phyloP scores from a whole-genome alignment of 202 grass and related monocot species.

The Elaeis oleifera region DNA sequence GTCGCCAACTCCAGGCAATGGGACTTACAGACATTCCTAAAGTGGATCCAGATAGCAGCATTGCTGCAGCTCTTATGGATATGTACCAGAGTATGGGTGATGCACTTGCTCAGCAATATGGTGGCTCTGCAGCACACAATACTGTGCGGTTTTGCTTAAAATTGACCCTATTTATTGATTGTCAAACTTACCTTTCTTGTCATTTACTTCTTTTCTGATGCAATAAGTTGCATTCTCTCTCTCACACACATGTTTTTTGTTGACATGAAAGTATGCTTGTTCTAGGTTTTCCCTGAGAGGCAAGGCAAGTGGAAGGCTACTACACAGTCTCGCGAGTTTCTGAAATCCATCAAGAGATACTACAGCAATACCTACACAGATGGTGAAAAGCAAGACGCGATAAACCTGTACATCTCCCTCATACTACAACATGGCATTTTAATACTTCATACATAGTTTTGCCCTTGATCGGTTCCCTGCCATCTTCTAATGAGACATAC shows the following conservation, averaged over 20 bases:
- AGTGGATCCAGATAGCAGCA: conserved; percentile 74
- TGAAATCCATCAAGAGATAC: conserved; percentile 93
- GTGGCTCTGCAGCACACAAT: conserved; percentile 94
- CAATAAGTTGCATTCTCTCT: conserved; percentile 2
- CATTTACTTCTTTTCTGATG: background rate
- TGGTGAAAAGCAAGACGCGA: conserved; percentile 98
- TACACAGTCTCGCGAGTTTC: conserved; percentile 86
- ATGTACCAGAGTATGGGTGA: conserved; percentile 99
- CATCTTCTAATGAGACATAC: too few relatives aligned
- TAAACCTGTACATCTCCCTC: conserved; percentile 73
- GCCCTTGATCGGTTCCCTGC: background rate
- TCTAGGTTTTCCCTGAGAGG: conserved; percentile 89
- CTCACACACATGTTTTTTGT: conserved; percentile 5
- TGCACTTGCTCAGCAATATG: conserved; percentile 92
- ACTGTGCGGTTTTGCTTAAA: conserved; percentile 33
- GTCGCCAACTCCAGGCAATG: conserved; percentile 81
- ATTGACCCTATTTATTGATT: too few relatives aligned
- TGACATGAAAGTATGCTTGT: background rate
- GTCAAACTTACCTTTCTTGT: too few relatives aligned
- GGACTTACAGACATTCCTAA: conserved; percentile 63
- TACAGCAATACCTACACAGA: conserved; percentile 97
- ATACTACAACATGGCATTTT: background rate
- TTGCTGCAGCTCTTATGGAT: conserved; percentile 88
- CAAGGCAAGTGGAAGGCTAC: conserved; percentile 99
- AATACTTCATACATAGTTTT: background rate